phyloP scores from a whole-genome alignment of 176 grass and related monocot species.

The Oryza meyeriana region DNA sequence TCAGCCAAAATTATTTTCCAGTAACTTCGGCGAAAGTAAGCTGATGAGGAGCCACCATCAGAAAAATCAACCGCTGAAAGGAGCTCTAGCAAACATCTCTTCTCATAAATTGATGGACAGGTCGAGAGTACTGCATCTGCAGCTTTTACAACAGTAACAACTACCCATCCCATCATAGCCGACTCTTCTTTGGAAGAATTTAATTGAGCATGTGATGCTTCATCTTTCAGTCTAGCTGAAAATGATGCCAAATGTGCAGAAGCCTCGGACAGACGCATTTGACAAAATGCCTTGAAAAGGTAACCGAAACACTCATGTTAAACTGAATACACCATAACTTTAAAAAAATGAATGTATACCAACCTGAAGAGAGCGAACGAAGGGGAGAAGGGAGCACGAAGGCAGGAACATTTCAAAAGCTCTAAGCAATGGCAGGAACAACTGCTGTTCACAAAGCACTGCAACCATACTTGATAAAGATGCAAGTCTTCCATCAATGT shows the following conservation, averaged over 20 bases:
- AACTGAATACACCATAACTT: conserved; percentile 13
- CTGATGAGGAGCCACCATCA: conserved; percentile 74
- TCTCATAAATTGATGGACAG: conserved; percentile 90
- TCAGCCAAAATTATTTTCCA: conserved; percentile 91
- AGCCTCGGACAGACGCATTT: conserved; percentile 91
- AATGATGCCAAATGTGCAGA: conserved; percentile 84
- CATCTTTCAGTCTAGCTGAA: conserved; percentile 75
- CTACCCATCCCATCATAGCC: conserved; percentile 70
- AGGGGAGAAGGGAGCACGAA: conserved; percentile 82
- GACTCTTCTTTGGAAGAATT: conserved; percentile 52
- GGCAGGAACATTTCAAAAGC: conserved; percentile 97
- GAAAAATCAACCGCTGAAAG: conserved; percentile 87
- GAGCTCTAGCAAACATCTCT: conserved; percentile 73
- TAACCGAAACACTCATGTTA: conserved; percentile 31
- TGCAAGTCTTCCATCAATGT: conserved; percentile 60
- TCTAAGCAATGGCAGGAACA: conserved; percentile 88
- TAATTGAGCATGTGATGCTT: conserved; percentile 45
- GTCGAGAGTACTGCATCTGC: conserved; percentile 78
- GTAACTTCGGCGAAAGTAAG: conserved; percentile 75
- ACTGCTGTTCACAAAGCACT: conserved; percentile 82
- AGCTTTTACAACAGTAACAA: conserved; percentile 80
- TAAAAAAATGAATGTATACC: conserved; percentile 3
- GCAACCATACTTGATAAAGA: conserved; percentile 90
- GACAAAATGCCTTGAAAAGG: conserved; percentile 81
- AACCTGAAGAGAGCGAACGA: conserved; percentile 90